Conservation (phyloP, 352 stramenopile species). For the Pythium rhizo-oryzae region DNA sequence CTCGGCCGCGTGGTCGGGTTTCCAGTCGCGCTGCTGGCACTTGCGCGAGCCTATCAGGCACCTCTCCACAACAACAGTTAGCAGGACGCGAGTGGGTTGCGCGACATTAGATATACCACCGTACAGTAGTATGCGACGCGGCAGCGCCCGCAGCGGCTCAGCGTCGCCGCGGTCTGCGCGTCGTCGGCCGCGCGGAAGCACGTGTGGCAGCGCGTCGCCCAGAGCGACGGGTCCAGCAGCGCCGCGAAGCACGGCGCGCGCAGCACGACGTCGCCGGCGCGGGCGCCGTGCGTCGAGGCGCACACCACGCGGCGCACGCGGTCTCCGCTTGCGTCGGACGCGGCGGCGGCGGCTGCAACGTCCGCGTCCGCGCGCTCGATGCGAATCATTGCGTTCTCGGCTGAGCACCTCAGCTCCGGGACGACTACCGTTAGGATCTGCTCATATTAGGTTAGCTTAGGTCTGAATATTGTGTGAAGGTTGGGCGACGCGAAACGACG, state of each 20-base stretch:
- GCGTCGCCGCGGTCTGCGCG: background rate
- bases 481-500: slow-evolving; percentile 18
- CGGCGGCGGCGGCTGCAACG: background rate
- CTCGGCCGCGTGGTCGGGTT: slow-evolving; percentile 59
- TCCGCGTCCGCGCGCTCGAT: background rate
- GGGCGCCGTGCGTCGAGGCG: slow-evolving; percentile 4
- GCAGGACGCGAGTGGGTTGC: background rate
- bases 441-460: slow-evolving; percentile 8
- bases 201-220: slow-evolving; percentile 59
- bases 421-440: background rate
- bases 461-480: slow-evolving; percentile 8
- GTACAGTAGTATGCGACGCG: slow-evolving; percentile 64
- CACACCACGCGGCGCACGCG: slow-evolving; percentile 41
- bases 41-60: slow-evolving; percentile 48
- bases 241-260: slow-evolving; percentile 32
- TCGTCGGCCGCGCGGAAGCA: slow-evolving; percentile 45
- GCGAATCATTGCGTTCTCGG: slow-evolving; percentile 1
- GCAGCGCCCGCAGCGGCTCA: slow-evolving; percentile 67
- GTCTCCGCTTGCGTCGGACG: slow-evolving; percentile 29
- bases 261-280: slow-evolving; percentile 40
- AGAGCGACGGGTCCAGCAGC: slow-evolving; percentile 59
- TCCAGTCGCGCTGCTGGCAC: slow-evolving; percentile 72
- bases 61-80: background rate
- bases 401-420: background rate
- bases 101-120: background rate